Evolutionary conservation across 441 rosid species (phyloP), one percentile per base, ranked within the genome.

Genomic region (Jatropha multifida): DNA sequence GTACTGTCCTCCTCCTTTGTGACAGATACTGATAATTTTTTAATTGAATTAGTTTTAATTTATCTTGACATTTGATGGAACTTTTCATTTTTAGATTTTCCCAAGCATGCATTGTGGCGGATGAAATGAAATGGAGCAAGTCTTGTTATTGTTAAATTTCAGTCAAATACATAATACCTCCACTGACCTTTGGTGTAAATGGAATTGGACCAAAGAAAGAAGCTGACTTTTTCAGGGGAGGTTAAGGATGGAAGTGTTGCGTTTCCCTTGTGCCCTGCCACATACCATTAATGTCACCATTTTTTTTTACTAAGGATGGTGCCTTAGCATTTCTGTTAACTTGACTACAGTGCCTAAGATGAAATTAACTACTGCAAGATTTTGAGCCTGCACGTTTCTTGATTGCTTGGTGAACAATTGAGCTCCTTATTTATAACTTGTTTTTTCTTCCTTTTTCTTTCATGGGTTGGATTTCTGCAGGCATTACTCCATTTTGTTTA

Each of bases 401-500:
- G 26, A 68, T 70, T 73, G 63, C 58, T 54, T 11, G 60, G 12
- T 61, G 66, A 72, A 42, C 61, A 20, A 59, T 64, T 63, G 64
- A 69, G 56, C 40, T 71, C 72, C 18, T 4, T 41, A 61, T 68
- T 38, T 56, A 26, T 75, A 61, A 76, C 77, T 80, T 72, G 38
- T 65, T 76, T 65, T 20, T 48, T 40, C 62, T 74, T 62, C 74
- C 65, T 76, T 65, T 20, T 40, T 40, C 48, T 71, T 55, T 76
- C 65, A 44, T 69, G 68, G 63, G 20, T 74, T 59, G n/a, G 27
- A 44, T 74, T 52, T 68, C 60, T 82, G 81, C 88, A 92, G 97
- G 93, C 87, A 17, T 80, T 94, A 68, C 94, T 94, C 37, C 95
- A 91, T 85, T 92, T 91, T 64, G 88, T 94, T 67, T 94, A 92